phyloP scores from a whole-genome alignment of 306 rosid species.

The Trifolium pratense region DNA sequence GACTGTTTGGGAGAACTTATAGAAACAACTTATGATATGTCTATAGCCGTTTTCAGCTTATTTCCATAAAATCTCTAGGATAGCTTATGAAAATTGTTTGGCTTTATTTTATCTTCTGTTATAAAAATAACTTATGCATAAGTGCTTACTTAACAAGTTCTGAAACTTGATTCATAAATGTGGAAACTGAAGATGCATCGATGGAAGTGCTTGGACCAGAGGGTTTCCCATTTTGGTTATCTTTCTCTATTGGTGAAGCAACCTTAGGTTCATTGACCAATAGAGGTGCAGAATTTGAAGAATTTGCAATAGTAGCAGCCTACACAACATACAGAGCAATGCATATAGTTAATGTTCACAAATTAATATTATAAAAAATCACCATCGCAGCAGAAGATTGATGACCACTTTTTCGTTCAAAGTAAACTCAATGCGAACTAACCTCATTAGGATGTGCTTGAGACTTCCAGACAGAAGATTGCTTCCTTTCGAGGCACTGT shows the following conservation, averaged over 20 bases:
- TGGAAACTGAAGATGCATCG: conserved; percentile 59
- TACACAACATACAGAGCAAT: conserved; percentile 35
- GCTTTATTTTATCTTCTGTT: no score
- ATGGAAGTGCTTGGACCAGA: conserved; percentile 46
- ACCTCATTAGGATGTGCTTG: conserved; percentile 63
- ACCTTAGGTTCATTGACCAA: conserved; percentile 47
- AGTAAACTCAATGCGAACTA: conserved; percentile 17
- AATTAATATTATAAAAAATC: conserved; percentile 8
- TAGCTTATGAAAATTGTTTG: no score
- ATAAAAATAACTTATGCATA: no score
- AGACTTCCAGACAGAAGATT: conserved; percentile 46
- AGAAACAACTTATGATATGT: no score
- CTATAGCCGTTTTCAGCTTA: no score
- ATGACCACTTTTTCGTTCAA: conserved; percentile 16
- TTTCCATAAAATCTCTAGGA: no score
- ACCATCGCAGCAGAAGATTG: conserved; percentile 20
- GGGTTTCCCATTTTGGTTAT: conserved; percentile 43
- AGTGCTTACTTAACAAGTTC: conserved; percentile 91
- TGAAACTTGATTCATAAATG: conserved; percentile 83
- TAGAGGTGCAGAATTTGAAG: conserved; percentile 69
- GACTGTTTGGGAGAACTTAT: no score
- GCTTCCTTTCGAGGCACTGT: conserved; percentile 64
- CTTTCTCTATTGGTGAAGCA: conserved; percentile 50
- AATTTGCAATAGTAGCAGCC: conserved; percentile 55
- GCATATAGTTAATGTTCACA: conserved; percentile 3